Evolutionary conservation across 176 grass and related monocot species (phyloP).

Genomic region (Typha latifolia): DNA sequence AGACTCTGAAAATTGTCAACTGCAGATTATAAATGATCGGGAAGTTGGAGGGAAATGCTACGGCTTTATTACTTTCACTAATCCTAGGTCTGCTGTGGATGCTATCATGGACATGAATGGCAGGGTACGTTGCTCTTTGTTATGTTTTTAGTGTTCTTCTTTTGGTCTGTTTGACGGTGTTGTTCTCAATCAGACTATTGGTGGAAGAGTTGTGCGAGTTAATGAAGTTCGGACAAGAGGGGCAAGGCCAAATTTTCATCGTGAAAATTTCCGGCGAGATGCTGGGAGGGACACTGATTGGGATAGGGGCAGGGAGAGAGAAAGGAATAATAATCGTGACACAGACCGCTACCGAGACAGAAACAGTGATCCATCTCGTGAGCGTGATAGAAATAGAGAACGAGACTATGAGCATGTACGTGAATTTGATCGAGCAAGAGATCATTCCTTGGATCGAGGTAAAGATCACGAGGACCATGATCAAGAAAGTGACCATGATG

Average conservation of each 20-base stretch:
- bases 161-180: constrained; percentile 2
- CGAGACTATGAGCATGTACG: constrained; percentile 52
- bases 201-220: constrained; percentile 60
- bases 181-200: constrained; percentile 48
- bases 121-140: constrained; percentile 41
- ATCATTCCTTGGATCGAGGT: constrained; percentile 37
- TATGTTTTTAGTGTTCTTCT: constrained; percentile 3
- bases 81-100: constrained; percentile 53
- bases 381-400: constrained; percentile 47
- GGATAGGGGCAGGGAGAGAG: constrained; percentile 56
- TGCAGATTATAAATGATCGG: constrained; percentile 87
- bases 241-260: constrained; percentile 40
- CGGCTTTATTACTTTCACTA: constrained; percentile 71
- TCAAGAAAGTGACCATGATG: constrained; percentile 49
- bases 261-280: constrained; percentile 56
- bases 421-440: constrained; percentile 44
- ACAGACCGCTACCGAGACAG: constrained; percentile 52
- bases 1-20: neutral
- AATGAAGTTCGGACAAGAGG: constrained; percentile 83
- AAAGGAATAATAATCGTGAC: constrained; percentile 54
- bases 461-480: constrained; percentile 48
- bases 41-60: constrained; percentile 72
- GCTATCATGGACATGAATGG: constrained; percentile 74
- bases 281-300: constrained; percentile 53
- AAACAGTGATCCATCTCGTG: constrained; percentile 50